Conservation (phyloP, 257 asterid species). For the Nicotiana otophora region DNA sequence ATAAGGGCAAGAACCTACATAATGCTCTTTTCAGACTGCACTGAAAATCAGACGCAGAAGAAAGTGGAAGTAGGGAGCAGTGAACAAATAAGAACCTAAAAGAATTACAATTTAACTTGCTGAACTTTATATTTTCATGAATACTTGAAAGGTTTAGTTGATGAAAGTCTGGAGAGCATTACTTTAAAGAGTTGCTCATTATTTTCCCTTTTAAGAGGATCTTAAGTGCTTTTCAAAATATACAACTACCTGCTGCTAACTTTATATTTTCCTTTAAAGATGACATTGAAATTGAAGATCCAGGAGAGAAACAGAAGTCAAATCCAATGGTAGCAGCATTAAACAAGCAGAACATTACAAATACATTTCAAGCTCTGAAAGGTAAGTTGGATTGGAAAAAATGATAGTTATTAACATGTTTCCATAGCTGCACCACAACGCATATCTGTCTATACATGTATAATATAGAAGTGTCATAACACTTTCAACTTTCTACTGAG, state of each 20-base stretch:
- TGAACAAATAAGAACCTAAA: neutral
- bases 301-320: slow-evolving; percentile 62
- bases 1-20: neutral
- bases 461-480: neutral
- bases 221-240: neutral
- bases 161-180: neutral
- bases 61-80: neutral
- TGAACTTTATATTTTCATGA: neutral
- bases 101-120: neutral
- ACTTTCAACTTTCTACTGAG: neutral
- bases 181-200: neutral
- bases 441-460: neutral
- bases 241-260: neutral
- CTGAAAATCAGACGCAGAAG: neutral
- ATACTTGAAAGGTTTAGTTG: neutral
- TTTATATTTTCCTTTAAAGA: slow-evolving; percentile 27
- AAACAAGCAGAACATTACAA: slow-evolving; percentile 60
- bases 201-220: neutral
- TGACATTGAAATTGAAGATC: slow-evolving; percentile 82
- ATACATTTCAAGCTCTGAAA: slow-evolving; percentile 67
- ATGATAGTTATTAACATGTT: neutral
- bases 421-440: neutral
- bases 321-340: slow-evolving; percentile 58
- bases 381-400: slow-evolving; percentile 30
- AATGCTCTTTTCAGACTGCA: neutral